phyloP scores from a whole-genome alignment of 176 grass and related monocot species.

The Oryza meridionalis region DNA sequence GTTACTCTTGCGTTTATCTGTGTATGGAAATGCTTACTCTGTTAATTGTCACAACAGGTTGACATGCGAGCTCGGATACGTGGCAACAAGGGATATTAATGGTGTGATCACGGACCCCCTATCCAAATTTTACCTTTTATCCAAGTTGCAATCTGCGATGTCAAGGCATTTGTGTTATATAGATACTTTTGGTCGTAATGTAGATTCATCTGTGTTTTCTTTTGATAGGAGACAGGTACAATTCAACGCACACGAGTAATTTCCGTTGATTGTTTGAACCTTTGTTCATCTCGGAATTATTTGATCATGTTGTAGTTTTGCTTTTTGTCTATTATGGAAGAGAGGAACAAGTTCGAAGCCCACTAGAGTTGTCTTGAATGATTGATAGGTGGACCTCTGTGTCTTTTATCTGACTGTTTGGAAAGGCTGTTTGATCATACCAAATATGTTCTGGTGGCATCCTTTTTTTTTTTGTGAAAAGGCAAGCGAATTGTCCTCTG shows the following conservation, averaged over 20 bases:
- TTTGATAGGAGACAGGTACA: background rate
- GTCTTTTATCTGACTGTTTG: background rate
- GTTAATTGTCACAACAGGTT: slow-evolving; percentile 63
- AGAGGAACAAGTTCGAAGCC: background rate
- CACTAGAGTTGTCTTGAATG: background rate
- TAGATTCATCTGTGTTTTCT: background rate
- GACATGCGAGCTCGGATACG: slow-evolving; percentile 97
- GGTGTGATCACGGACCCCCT: background rate
- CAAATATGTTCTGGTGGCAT: background rate
- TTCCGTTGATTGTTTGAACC: slow-evolving; percentile 10
- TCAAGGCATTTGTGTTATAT: background rate
- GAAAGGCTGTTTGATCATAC: background rate
- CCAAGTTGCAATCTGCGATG: background rate
- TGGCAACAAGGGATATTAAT: slow-evolving; percentile 92
- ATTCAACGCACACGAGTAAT: background rate
- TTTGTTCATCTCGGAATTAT: background rate
- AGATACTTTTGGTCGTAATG: background rate
- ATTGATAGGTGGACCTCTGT: background rate
- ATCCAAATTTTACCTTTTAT: slow-evolving; percentile 9
- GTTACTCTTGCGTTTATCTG: background rate
- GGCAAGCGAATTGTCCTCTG: too few relatives aligned
- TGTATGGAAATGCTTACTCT: slow-evolving; percentile 25
- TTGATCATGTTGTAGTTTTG: background rate
- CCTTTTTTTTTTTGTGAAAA: background rate
- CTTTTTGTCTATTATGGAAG: background rate